Evolutionary conservation across 306 rosid species (phyloP).

Genomic region (Lupinus albus): DNA sequence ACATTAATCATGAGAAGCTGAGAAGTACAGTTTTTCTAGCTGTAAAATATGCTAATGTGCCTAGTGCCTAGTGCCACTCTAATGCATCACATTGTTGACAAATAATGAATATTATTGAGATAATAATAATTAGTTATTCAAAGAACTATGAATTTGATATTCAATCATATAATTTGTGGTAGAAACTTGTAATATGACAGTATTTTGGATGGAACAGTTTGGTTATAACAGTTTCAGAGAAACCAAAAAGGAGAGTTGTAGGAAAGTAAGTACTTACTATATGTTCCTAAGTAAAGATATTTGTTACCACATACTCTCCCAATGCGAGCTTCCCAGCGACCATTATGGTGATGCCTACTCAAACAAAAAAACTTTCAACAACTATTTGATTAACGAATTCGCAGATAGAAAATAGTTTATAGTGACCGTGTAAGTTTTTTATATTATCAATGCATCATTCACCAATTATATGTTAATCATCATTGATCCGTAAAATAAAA

Average conservation of each 20-base stretch:
- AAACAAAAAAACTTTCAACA: not conserved
- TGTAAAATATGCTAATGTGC: slow-evolving; percentile 1
- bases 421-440: too few relatives aligned
- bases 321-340: slow-evolving; percentile 98
- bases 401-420: too few relatives aligned
- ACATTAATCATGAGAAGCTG: slow-evolving; percentile 24
- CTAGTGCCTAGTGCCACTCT: too few relatives aligned
- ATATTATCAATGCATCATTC: too few relatives aligned
- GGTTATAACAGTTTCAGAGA: not conserved
- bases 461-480: too few relatives aligned
- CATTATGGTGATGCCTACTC: slow-evolving; percentile 87
- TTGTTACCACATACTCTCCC: slow-evolving; percentile 93
- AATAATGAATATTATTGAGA: too few relatives aligned
- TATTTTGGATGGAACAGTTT: not conserved
- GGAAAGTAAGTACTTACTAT: slow-evolving; percentile 51
- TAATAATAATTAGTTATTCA: too few relatives aligned
- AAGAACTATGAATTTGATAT: too few relatives aligned
- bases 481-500: too few relatives aligned
- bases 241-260: too few relatives aligned
- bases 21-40: slow-evolving; percentile 16
- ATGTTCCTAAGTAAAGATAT: slow-evolving; percentile 88
- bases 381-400: not conserved
- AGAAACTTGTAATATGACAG: not conserved
- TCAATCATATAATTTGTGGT: not conserved
- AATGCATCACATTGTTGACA: too few relatives aligned